A percentile compares a stretch with the other conserved stretches of the same genome.
These are phyloP conservation scores for Yarrowia galli DNA, from an alignment of 1,139 yeast species.

Conservation along the genomic window DNA sequence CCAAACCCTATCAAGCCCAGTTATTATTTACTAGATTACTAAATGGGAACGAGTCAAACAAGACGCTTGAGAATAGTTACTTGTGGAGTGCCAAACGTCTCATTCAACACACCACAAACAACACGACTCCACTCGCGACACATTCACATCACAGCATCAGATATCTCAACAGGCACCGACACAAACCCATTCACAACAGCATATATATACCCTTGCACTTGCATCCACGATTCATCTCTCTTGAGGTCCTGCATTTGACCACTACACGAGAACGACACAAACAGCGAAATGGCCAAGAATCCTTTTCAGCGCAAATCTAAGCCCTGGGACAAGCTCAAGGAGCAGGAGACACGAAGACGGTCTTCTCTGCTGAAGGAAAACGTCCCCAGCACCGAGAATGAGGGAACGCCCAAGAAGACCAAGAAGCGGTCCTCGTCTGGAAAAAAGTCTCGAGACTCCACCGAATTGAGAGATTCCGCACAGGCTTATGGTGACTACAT, in stretches of 20 bases:
- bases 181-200: neutral
- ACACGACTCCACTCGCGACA: neutral
- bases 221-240: slow-evolving; percentile 2
- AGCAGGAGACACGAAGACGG: slow-evolving; percentile 23
- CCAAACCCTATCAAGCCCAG: slow-evolving; percentile 11
- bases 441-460: neutral
- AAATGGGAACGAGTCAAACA: slow-evolving; percentile 22
- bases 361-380: slow-evolving; percentile 7
- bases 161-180: neutral
- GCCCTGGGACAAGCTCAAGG: slow-evolving; percentile 35
- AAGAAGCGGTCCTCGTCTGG: neutral
- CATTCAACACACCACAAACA: neutral
- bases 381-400: neutral
- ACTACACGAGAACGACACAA: neutral
- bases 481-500: slow-evolving; percentile 13
- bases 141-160: neutral
- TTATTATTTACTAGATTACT: slow-evolving; percentile 27
- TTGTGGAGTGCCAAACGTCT: neutral
- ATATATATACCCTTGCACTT: neutral
- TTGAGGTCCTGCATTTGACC: no score
- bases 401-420: neutral
- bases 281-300: slow-evolving; percentile 9
- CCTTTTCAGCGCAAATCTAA: slow-evolving; percentile 27
- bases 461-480: neutral
- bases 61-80: neutral